These are phyloP conservation scores for Hansfordia pulvinata DNA, from an alignment of 2,329 filamentous ascomycete genomes.

Conservation along the genomic window DNA sequence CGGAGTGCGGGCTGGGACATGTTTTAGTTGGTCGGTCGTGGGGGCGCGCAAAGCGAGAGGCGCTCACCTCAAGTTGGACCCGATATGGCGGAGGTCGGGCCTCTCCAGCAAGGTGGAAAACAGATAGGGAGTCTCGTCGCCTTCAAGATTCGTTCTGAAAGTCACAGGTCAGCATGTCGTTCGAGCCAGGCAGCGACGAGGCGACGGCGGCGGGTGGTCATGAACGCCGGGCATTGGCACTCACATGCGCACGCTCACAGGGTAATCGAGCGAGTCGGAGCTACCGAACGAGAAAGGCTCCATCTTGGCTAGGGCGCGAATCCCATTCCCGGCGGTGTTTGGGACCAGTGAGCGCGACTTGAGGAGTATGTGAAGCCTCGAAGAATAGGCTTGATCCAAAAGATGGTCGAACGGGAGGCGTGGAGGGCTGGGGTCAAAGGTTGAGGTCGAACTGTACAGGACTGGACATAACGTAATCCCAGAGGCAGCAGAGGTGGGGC, in stretches of 20 bases:
- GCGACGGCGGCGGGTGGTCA: conserved; percentile 6
- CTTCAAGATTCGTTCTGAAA: conserved; percentile 44
- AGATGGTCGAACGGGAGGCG: too few relatives aligned
- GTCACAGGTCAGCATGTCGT: conserved; percentile 1
- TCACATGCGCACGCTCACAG: conserved; percentile 54
- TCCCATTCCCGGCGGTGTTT: too few relatives aligned
- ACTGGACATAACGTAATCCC: too few relatives aligned
- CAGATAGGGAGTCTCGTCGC: conserved; percentile 59
- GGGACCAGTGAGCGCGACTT: too few relatives aligned
- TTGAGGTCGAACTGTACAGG: too few relatives aligned
- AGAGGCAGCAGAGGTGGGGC: too few relatives aligned
- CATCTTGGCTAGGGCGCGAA: too few relatives aligned
- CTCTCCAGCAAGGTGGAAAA: conserved; percentile 67
- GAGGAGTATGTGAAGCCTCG: too few relatives aligned
- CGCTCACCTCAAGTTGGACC: conserved; percentile 63
- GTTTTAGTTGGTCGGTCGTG: conserved; percentile 10
- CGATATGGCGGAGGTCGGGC: conserved; percentile 73
- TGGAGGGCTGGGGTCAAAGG: too few relatives aligned
- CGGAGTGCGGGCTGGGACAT: conserved; percentile 53
- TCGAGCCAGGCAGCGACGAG: background rate
- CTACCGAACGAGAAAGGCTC: conserved; percentile 93
- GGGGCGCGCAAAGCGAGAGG: background rate
- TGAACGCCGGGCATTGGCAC: conserved; percentile 8
- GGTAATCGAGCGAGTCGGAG: conserved; percentile 69
- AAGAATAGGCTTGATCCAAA: too few relatives aligned